Conservation (phyloP, 169 alveolate species). For the Plasmodium knowlesi region DNA sequence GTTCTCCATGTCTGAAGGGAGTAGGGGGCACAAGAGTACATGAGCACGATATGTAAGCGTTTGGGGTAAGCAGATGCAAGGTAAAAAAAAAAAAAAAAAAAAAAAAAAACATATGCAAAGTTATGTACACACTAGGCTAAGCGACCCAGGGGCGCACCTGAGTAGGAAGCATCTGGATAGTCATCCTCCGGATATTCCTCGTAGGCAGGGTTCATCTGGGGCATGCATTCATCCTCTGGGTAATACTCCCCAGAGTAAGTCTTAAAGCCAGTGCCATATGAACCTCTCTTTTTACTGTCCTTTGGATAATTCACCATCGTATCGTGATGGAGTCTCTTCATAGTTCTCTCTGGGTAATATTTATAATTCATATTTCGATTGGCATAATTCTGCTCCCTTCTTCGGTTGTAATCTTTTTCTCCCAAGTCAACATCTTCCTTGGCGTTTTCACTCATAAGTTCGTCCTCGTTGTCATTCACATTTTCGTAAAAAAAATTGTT, state of each 20-base stretch:
- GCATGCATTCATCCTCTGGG: constrained; percentile 1
- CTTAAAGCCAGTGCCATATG: not conserved
- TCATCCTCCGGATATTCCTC: constrained; percentile 8
- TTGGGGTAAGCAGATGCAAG: not conserved
- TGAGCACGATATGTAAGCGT: not conserved
- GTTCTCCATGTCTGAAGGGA: constrained; percentile 18
- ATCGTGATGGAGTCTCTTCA: constrained; percentile 50
- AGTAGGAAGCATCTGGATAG: not conserved
- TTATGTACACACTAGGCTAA: not conserved
- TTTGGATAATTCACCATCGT: not conserved
- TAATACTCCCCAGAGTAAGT: constrained; percentile 21
- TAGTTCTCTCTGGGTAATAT: constrained; percentile 6
- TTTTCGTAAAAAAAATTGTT: constrained; percentile 12
- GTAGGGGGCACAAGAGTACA: not conserved
- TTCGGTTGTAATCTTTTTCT: constrained; percentile 8
- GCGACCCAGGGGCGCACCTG: not conserved
- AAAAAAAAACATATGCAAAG: not conserved
- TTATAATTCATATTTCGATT: constrained; percentile 32
- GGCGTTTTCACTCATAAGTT: not conserved
- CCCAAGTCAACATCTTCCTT: constrained; percentile 34
- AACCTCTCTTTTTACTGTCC: constrained; percentile 20
- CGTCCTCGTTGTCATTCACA: not conserved
- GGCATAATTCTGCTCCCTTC: constrained; percentile 5
- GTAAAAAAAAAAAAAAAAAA: no score
- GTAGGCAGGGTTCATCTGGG: constrained; percentile 1